phyloP scores from a whole-genome alignment of 192 early-diverging fungal genomes.

The Phycomyces nitens region DNA sequence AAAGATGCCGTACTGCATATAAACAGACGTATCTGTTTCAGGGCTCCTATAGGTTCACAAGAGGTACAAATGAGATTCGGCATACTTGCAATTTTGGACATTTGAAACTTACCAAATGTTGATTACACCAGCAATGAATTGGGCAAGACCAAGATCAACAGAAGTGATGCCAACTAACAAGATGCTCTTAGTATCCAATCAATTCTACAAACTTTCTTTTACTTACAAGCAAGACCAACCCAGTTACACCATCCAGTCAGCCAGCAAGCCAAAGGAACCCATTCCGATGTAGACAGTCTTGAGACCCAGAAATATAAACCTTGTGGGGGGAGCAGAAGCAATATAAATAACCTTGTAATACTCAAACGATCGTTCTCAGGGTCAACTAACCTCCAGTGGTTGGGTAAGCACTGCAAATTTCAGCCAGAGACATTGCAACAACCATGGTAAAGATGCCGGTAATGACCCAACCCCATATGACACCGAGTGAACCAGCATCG shows the following conservation, averaged over 20 bases:
- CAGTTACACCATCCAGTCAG: constrained; percentile 52
- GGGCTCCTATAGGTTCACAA: constrained; percentile 26
- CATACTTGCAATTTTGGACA: not conserved
- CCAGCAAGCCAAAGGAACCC: constrained; percentile 51
- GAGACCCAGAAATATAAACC: constrained; percentile 54
- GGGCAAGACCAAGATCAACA: constrained; percentile 47
- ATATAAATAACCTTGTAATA: constrained; percentile 24
- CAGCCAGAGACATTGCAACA: constrained; percentile 46
- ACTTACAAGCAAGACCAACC: constrained; percentile 43
- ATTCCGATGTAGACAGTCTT: constrained; percentile 40
- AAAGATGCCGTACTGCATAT: constrained; percentile 48
- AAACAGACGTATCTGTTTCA: constrained; percentile 29
- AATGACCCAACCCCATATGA: constrained; percentile 54
- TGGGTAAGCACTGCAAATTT: constrained; percentile 52
- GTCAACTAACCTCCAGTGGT: constrained; percentile 37
- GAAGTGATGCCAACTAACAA: constrained; percentile 34
- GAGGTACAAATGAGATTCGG: not conserved
- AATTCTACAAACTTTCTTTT: too few relatives aligned
- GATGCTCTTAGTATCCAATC: constrained; percentile 4
- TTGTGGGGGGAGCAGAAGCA: constrained; percentile 28
- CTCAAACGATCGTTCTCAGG: constrained; percentile 7
- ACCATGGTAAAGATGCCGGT: constrained; percentile 44
- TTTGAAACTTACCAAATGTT: constrained; percentile 20
- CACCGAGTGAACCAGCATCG: constrained; percentile 44
- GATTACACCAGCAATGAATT: constrained; percentile 45